phyloP scores from a whole-genome alignment of 2,329 filamentous ascomycete species.

The Trichoderma asperellum region DNA sequence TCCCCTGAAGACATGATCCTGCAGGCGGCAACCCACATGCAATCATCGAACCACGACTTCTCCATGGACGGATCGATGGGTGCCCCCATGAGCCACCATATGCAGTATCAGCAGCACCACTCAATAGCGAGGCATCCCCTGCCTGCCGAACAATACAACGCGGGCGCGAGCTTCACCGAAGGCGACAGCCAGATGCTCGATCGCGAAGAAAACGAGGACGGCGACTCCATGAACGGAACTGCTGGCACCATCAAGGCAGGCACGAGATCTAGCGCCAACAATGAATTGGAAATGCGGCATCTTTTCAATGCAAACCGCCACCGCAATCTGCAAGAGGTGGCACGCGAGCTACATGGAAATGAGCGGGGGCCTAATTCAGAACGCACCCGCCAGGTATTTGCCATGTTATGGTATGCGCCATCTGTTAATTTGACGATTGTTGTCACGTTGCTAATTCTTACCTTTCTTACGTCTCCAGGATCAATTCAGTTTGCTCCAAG shows the following conservation, averaged over 20 bases:
- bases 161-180: slow-evolving; percentile 60
- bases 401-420: slow-evolving; percentile 78
- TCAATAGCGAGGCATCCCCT: slow-evolving; percentile 54
- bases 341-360: slow-evolving; percentile 74
- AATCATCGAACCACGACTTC: slow-evolving; percentile 55
- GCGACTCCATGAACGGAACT: slow-evolving; percentile 54
- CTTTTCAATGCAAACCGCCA: slow-evolving; percentile 71
- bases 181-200: slow-evolving; percentile 64
- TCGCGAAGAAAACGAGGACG: slow-evolving; percentile 62
- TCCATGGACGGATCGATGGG: slow-evolving; percentile 53
- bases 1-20: slow-evolving; percentile 64
- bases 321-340: slow-evolving; percentile 71
- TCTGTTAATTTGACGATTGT: neutral
- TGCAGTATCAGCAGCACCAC: slow-evolving; percentile 50
- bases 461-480: slow-evolving; percentile 57
- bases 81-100: slow-evolving; percentile 48
- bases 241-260: slow-evolving; percentile 58
- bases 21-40: slow-evolving; percentile 60
- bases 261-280: slow-evolving; percentile 72
- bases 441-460: slow-evolving; percentile 1
- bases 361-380: slow-evolving; percentile 81
- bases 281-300: slow-evolving; percentile 79
- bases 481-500: slow-evolving; percentile 71
- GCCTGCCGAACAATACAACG: slow-evolving; percentile 57
- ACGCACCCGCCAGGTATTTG: slow-evolving; percentile 82